These are phyloP conservation scores for Aureobasidium melanogenum DNA, from an alignment of 2,329 filamentous ascomycete genomes.

Conservation along the genomic window DNA sequence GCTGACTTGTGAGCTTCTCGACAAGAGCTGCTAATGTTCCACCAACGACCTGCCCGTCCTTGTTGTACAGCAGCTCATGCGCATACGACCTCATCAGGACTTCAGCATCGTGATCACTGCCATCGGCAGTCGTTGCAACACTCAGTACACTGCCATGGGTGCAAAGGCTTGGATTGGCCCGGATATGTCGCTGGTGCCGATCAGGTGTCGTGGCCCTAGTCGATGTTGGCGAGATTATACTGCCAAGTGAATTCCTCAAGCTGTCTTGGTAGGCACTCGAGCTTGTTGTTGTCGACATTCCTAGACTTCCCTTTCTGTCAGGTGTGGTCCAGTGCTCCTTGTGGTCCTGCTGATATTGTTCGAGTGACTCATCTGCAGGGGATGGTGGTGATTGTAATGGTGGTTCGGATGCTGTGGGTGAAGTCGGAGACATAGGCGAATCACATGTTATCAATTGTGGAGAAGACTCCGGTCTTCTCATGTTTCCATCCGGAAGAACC, in stretches of 20 bases:
- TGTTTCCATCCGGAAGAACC: not conserved
- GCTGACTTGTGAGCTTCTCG: conserved; percentile 88
- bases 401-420: not conserved
- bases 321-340: conserved; percentile 12
- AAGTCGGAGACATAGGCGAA: not conserved
- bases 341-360: not conserved
- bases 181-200: conserved; percentile 50
- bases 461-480: not conserved
- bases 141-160: conserved; percentile 43
- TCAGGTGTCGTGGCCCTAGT: conserved; percentile 86
- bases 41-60: conserved; percentile 88
- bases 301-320: conserved; percentile 55
- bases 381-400: conserved; percentile 4
- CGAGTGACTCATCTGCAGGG: not conserved
- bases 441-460: not conserved
- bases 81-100: conserved; percentile 88
- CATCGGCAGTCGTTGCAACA: conserved; percentile 53
- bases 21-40: conserved; percentile 84
- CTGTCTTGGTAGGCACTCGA: conserved; percentile 68
- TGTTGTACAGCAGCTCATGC: conserved; percentile 86
- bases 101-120: conserved; percentile 62
- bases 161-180: conserved; percentile 33
- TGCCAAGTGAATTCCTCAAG: conserved; percentile 68
- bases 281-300: conserved; percentile 67
- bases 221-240: conserved; percentile 70